Evolutionary conservation across 441 rosid species (phyloP), one percentile per base, ranked within the genome.

Genomic region (Adansonia gregorii): DNA sequence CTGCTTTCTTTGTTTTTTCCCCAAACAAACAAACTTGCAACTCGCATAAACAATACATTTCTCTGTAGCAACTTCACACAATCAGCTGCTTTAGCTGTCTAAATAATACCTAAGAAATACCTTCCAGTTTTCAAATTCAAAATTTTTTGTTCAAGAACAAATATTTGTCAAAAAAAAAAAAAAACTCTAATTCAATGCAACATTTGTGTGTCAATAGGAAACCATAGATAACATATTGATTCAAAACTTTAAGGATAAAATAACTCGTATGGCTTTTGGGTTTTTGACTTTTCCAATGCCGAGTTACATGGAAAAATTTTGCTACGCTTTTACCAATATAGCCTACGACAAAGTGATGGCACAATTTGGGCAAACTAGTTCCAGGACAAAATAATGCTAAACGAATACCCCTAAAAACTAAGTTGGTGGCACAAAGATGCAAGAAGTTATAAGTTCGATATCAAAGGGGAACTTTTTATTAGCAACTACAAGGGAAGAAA

Each of bases 31-130:
- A 54, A 54, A 31, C n/a, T 70, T 52, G 4, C 75, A 52, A 56
- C 24, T 54, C 17, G 17, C 27, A 71, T 35, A 72, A 54, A 8
- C 14, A 72, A 72, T 52, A 27, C 10, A 49, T 49, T 49, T 6
- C 73, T 49, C 14, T 10, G 19, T 6, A 45, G 56, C 20, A 69
- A 45, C 73, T 14, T 49, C 58, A 22, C 24, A 10, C 39, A 65
- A 65, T 39, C n/a, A 10, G 54, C 27, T 31, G 61, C 46, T 71
- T 52, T 71, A 71, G 61, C 43, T n/a, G 48, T 52, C 74, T 22
- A 55, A 39, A 39, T 39, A 39, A 51, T 39, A 12, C 31, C 64
- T 51, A 41, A 55, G 75, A 54, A 35, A 17, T 63, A 72, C 51
- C 75, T 55, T 35, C 11, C 15, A 31, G 12, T 35, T 52, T 54